Evolutionary conservation across 352 stramenopile genomes (phyloP), one percentile per base, ranked within the genome.

Genomic region (Phytophthora colocasiae): DNA sequence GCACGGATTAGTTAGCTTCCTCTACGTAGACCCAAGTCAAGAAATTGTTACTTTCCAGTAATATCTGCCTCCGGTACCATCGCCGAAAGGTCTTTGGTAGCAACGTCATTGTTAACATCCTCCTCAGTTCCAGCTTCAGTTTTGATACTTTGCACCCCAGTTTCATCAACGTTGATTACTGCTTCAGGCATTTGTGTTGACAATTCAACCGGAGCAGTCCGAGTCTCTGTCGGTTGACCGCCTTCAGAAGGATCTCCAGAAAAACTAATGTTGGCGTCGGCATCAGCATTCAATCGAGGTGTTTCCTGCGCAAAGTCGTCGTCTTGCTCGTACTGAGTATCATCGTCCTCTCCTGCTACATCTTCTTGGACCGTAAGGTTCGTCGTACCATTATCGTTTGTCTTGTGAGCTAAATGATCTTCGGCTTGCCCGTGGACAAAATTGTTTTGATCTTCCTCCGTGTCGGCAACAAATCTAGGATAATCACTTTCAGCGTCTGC

Each of bases 261-360:
- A 46, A 9, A 3, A 45, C n/a, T 43, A 24, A n/a, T 17, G 10
- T 46, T 39, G 17, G 34, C 48, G 26, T 41, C 44, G 51, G n/a
- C 24, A 26, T 29, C 40, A 14, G 22, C 12, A 0, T 22, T 22
- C 22, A 22, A 22, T 22, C 46, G 54, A 2, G 45, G 31, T 38
- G 62, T 70, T 15, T 58, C 50, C 39, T 67, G 50, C 39, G 43
- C 44, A 49, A 71, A 71, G 0, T 67, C 63, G 10, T 67, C 63
- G 10, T 67, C 63, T 34, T 71, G 57, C 6, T 71, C 57, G 34
- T 71, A 71, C 11, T 12, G 4, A 45, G 53, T 19, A 38, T 71
- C 44, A 7, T 67, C 49, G 14, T 54, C 31, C 12, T 65, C 61
- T 47, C 61, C 41, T 50, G 15, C 6, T 29, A 39, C 32, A 51